Evolutionary conservation across 2,329 filamentous ascomycete genomes (phyloP).

Genomic region (Coniella lustricola): DNA sequence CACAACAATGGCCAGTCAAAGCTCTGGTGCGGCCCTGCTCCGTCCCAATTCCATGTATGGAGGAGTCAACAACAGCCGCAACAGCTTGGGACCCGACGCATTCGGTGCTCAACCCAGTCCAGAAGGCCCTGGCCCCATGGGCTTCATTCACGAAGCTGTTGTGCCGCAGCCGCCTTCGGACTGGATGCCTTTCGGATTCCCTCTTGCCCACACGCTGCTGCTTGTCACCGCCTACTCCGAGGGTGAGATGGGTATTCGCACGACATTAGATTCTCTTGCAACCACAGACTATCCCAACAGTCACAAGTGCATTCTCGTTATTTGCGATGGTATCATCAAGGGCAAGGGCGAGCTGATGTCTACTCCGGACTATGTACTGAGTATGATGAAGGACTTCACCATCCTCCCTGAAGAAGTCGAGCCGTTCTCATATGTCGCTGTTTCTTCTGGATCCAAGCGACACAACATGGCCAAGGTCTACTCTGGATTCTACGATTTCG

Average conservation of each 20-base stretch:
- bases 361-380: constrained; percentile 82
- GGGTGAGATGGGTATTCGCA: constrained; percentile 84
- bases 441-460: constrained; percentile 89
- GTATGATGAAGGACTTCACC: constrained; percentile 92
- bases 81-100: constrained; percentile 56
- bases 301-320: constrained; percentile 92
- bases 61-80: constrained; percentile 54
- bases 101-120: constrained; percentile 43
- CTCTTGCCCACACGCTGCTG: constrained; percentile 87
- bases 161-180: constrained; percentile 94
- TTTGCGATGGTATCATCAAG: constrained; percentile 97
- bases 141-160: constrained; percentile 94
- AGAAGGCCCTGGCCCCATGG: constrained; percentile 73
- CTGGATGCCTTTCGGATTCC: constrained; percentile 96
- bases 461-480: constrained; percentile 99
- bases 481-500: constrained; percentile 97
- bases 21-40: constrained; percentile 64
- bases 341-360: constrained; percentile 80
- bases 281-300: constrained; percentile 99
- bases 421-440: constrained; percentile 91
- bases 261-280: constrained; percentile 90
- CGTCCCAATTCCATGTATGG: constrained; percentile 67
- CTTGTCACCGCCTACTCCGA: constrained; percentile 96
- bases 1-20: constrained; percentile 93
- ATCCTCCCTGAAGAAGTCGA: constrained; percentile 74